Conservation (phyloP, 2,329 filamentous ascomycete genomes). For the Fusarium sp. region DNA sequence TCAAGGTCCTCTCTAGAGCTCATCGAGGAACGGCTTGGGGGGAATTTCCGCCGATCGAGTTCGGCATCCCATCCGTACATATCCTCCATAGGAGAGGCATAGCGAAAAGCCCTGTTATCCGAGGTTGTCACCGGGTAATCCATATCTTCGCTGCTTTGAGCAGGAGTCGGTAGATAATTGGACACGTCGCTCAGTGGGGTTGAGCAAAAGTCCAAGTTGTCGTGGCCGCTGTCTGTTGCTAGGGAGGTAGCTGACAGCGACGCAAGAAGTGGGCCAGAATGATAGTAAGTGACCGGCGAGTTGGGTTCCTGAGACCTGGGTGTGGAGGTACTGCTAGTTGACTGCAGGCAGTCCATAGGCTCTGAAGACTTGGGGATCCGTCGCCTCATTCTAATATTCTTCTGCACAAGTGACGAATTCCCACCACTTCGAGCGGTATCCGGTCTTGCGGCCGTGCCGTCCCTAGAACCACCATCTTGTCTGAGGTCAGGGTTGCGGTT, state of each 20-base stretch:
- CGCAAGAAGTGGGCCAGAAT: slow-evolving; percentile 9
- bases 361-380: slow-evolving; percentile 35
- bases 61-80: slow-evolving; percentile 71
- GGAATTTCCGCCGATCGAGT: slow-evolving; percentile 40
- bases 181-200: slow-evolving; percentile 54
- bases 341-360: slow-evolving; percentile 13
- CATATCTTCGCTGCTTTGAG: slow-evolving; percentile 38
- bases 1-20: slow-evolving; percentile 33
- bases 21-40: slow-evolving; percentile 25
- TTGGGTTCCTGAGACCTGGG: slow-evolving; percentile 13
- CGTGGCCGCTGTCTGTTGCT: slow-evolving; percentile 16
- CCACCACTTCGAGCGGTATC: slow-evolving; percentile 32
- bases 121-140: slow-evolving; percentile 23
- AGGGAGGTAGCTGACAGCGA: slow-evolving; percentile 21
- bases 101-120: slow-evolving; percentile 33
- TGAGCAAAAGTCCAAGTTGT: neutral
- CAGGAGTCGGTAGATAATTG: slow-evolving; percentile 56
- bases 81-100: slow-evolving; percentile 51
- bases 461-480: slow-evolving; percentile 53
- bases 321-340: slow-evolving; percentile 5
- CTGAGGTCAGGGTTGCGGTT: slow-evolving; percentile 38
- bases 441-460: slow-evolving; percentile 67
- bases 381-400: slow-evolving; percentile 45
- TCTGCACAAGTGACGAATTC: slow-evolving; percentile 43
- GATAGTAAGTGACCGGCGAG: slow-evolving; percentile 11